These are phyloP conservation scores for Antitrichia curtipendula DNA, from an alignment of 225 moss, liverwort and hornwort genomes.

Conservation along the genomic window DNA sequence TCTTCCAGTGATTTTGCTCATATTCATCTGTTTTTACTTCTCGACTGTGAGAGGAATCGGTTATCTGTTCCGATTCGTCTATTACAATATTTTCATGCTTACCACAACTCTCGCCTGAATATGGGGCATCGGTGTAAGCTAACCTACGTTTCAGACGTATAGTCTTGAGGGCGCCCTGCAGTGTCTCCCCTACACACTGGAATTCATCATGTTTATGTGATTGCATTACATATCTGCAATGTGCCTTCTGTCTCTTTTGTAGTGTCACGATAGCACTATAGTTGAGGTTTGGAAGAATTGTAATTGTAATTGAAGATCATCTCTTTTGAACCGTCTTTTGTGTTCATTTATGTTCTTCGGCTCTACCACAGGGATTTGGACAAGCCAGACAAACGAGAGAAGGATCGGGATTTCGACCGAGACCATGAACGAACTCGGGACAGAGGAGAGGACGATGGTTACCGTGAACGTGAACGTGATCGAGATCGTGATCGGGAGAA, in stretches of 20 bases:
- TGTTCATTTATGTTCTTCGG: neutral
- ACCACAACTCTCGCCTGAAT: neutral
- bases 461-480: slow-evolving; percentile 82
- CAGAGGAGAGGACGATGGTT: slow-evolving; percentile 51
- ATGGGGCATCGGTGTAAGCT: neutral
- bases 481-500: slow-evolving; percentile 58
- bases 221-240: neutral
- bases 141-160: neutral
- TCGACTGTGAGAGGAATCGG: neutral
- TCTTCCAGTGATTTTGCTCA: neutral
- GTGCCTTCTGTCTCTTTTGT: neutral
- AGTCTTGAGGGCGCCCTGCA: neutral
- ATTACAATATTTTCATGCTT: neutral
- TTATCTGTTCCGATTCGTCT: neutral
- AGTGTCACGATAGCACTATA: neutral
- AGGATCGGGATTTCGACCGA: slow-evolving; percentile 72
- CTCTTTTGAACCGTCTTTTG: neutral
- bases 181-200: neutral
- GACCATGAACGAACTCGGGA: slow-evolving; percentile 68
- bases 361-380: slow-evolving; percentile 56
- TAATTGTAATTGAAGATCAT: neutral
- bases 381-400: slow-evolving; percentile 67
- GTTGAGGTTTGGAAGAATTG: neutral
- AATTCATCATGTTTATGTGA: neutral
- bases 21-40: neutral